Base-by-base conservation (phyloP, 1,284 basidiomycete species). In the Cryptococcus hybrid region DNA sequence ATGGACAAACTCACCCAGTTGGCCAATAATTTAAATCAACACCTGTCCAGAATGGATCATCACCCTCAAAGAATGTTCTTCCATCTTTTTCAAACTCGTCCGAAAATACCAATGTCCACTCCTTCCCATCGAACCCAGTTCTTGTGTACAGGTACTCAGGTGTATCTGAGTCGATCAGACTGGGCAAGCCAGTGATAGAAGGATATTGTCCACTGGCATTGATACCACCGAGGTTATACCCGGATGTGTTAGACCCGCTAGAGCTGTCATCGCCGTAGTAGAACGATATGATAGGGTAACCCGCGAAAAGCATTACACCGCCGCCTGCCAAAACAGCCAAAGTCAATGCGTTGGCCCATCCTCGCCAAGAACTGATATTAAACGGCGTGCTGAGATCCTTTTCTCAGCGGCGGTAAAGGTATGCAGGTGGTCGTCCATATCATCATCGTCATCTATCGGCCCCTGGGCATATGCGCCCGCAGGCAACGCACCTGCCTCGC, bases 41-140 rank as follows among this genome's bases (percentile, higher is more conserved):
- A 1, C 76, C 79, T 50, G 77, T 74, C 74, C 75, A 81, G 72
- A 78, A 82, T 43, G 81, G 80, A 67, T 80, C 81, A 60, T 81
- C 78, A 18, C 80, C 80, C 13, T 78, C 70, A 63, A 77, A 81
- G 59, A 82, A 83, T 1, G 80, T 79, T 44, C 79, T 61, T 70
- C 85, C 85, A 6, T 84, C 82, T 15, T 79, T 79, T 56, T 95
- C 86, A 77, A 96, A 96, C 78, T 95, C 93, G 76, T 95, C 92
- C 51, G 88, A 89, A 72, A 72, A 94, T 2, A 92, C 85, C 7
- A 95, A 81, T 55, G 86, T 81, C 73, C 88, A 90, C 5, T 80
- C 69, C 30, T 83, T 60, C 2, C 85, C 85, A 66, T 90, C 88
- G 60, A 81, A 86, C 0, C 88, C 88, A 1, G 78, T 85, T 36